These are phyloP conservation scores for Globisporangium nodosum DNA, from an alignment of 352 stramenopile species.

Conservation along the genomic window DNA sequence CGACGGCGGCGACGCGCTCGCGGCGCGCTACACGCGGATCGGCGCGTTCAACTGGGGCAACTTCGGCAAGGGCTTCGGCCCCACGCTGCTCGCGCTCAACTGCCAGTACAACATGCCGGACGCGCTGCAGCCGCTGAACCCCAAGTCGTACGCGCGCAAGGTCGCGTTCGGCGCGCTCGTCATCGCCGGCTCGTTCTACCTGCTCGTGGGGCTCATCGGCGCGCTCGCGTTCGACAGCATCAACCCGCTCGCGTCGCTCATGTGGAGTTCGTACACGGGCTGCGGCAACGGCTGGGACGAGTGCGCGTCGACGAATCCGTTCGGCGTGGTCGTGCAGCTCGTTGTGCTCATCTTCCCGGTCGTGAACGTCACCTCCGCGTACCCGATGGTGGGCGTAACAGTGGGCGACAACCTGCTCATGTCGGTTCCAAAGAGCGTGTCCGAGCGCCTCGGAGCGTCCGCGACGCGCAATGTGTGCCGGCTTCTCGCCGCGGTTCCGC, in stretches of 20 bases:
- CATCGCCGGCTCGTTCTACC: conserved; percentile 65
- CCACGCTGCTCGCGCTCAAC: conserved; percentile 79
- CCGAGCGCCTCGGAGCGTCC: conserved; percentile 34
- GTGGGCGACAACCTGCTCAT: conserved; percentile 85
- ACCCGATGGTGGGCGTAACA: conserved; percentile 80
- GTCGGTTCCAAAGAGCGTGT: conserved; percentile 67
- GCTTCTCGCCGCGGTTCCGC: conserved; percentile 54
- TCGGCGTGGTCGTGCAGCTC: conserved; percentile 63
- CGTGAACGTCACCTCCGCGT: conserved; percentile 80
- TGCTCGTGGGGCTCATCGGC: conserved; percentile 67
- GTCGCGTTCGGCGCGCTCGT: conserved; percentile 62
- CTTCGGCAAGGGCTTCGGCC: conserved; percentile 79
- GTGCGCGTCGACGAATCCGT: conserved; percentile 38
- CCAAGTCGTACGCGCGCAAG: conserved; percentile 52
- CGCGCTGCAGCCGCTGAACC: conserved; percentile 69
- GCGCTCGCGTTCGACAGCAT: conserved; percentile 73
- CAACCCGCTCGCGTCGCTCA: conserved; percentile 71
- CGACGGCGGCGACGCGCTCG: conserved; percentile 42
- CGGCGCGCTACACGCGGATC: conserved; percentile 34
- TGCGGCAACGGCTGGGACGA: conserved; percentile 73
- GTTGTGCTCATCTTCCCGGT: conserved; percentile 81
- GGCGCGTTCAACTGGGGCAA: conserved; percentile 70
- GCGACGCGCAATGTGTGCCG: conserved; percentile 53
- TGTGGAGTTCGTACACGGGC: conserved; percentile 77
- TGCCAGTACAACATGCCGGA: conserved; percentile 88